Evolutionary conservation across 2,329 filamentous ascomycete species (phyloP).

Genomic region (Aspergillus bombycis): DNA sequence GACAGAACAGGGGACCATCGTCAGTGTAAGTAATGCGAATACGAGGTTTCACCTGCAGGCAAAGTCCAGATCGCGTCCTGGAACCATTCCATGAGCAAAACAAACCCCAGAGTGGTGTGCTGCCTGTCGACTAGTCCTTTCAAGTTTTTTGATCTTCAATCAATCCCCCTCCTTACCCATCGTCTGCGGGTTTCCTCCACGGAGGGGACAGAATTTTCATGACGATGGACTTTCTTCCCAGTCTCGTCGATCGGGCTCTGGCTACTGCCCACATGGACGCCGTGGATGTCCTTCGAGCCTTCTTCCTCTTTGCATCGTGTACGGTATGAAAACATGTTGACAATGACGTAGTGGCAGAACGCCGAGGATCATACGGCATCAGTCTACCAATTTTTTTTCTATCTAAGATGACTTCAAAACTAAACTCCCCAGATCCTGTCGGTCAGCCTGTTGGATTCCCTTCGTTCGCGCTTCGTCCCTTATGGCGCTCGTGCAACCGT

Average conservation of each 20-base stretch:
- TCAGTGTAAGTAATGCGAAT: constrained; percentile 3
- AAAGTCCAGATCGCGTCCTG: neutral
- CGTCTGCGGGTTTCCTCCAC: constrained; percentile 2
- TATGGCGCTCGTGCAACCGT: constrained; percentile 60
- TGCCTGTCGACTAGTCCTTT: neutral
- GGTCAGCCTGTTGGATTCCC: constrained; percentile 53
- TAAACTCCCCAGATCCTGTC: constrained; percentile 48
- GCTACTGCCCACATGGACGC: constrained; percentile 32
- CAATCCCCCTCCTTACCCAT: neutral
- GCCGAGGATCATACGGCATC: constrained; percentile 7
- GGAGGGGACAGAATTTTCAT: neutral
- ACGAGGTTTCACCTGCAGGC: neutral
- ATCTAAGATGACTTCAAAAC: constrained; percentile 23
- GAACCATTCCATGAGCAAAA: constrained; percentile 2
- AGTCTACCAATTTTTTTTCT: neutral
- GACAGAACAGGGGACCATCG: constrained; percentile 13
- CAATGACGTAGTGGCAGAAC: constrained; percentile 8
- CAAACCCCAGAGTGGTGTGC: constrained; percentile 5
- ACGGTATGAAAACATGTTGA: constrained; percentile 36
- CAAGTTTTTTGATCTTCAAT: neutral
- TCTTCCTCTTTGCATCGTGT: constrained; percentile 42
- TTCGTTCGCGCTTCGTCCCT: constrained; percentile 60
- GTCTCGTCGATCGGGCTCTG: constrained; percentile 18
- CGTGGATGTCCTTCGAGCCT: constrained; percentile 38
- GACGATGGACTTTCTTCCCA: constrained; percentile 18